Evolutionary conservation across 257 asterid species (phyloP).

Genomic region (Cordia subcordata): DNA sequence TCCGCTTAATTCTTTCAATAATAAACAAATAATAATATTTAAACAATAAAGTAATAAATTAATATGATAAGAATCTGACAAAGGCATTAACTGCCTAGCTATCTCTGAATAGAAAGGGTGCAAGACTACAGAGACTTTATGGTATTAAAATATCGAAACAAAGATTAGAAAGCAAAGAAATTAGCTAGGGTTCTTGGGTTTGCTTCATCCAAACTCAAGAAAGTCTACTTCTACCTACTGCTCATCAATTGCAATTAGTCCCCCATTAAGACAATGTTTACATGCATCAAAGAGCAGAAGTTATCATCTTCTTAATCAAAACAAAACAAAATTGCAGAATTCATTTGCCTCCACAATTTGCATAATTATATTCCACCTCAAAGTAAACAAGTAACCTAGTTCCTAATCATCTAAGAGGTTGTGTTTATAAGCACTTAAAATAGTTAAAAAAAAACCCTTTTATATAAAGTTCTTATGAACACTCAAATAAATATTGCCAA

Average conservation of each 20-base stretch:
- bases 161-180: constrained; percentile 3
- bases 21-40: too few species aligned
- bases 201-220: neutral
- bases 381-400: neutral
- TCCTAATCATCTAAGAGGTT: neutral
- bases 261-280: constrained; percentile 20
- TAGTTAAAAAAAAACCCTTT: too few species aligned
- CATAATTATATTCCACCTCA: neutral
- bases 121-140: too few species aligned
- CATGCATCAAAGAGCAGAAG: neutral
- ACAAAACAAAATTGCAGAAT: constrained; percentile 13
- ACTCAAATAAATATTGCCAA: too few species aligned
- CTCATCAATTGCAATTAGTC: constrained; percentile 6
- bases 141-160: constrained; percentile 7
- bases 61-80: too few species aligned
- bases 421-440: constrained; percentile 10
- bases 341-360: constrained; percentile 6
- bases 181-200: neutral
- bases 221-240: constrained; percentile 6
- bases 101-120: too few species aligned
- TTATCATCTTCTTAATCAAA: neutral
- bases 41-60: too few species aligned
- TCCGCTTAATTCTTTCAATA: too few species aligned
- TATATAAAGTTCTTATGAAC: too few species aligned
- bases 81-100: too few species aligned